These are phyloP conservation scores for Pseudopithomyces chartarum DNA, from an alignment of 2,329 filamentous ascomycete species.

Conservation along the genomic window DNA sequence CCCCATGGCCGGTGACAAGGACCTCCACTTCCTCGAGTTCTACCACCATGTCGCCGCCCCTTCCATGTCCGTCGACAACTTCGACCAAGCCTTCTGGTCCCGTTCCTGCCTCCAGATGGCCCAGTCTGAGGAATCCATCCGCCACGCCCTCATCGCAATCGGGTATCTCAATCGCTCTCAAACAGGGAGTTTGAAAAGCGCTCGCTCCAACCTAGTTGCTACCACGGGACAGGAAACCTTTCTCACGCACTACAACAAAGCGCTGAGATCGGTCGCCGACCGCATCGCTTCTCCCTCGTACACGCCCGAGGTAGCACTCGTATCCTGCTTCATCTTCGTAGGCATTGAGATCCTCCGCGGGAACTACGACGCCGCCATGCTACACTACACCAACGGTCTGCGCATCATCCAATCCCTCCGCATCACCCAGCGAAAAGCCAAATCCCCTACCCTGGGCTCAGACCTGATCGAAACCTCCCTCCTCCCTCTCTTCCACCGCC, in stretches of 20 bases:
- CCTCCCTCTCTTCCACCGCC: conserved; percentile 26
- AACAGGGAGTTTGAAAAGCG: conserved; percentile 26
- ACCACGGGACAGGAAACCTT: conserved; percentile 27
- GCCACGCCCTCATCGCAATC: conserved; percentile 51
- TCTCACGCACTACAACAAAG: conserved; percentile 50
- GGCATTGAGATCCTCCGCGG: conserved; percentile 51
- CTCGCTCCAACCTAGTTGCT: conserved; percentile 14
- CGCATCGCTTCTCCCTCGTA: conserved; percentile 37
- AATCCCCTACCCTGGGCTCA: background rate
- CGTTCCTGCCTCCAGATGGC: conserved; percentile 49
- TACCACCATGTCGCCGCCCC: conserved; percentile 48
- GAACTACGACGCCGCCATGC: conserved; percentile 46
- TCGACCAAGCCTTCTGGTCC: conserved; percentile 48
- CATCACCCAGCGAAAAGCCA: background rate
- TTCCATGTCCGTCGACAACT: conserved; percentile 40
- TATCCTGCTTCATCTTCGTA: conserved; percentile 52
- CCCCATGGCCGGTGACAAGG: background rate
- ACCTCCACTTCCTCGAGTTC: conserved; percentile 40
- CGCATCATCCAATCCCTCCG: conserved; percentile 35
- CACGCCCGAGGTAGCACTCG: conserved; percentile 44
- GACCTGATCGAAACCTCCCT: conserved; percentile 22
- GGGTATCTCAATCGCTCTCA: conserved; percentile 40
- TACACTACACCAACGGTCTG: conserved; percentile 53
- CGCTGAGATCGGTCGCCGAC: conserved; percentile 43
- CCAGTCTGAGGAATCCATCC: conserved; percentile 47